These are phyloP conservation scores for Coelastrella sp. DNA, from an alignment of 139 green algal species.

Conservation along the genomic window DNA sequence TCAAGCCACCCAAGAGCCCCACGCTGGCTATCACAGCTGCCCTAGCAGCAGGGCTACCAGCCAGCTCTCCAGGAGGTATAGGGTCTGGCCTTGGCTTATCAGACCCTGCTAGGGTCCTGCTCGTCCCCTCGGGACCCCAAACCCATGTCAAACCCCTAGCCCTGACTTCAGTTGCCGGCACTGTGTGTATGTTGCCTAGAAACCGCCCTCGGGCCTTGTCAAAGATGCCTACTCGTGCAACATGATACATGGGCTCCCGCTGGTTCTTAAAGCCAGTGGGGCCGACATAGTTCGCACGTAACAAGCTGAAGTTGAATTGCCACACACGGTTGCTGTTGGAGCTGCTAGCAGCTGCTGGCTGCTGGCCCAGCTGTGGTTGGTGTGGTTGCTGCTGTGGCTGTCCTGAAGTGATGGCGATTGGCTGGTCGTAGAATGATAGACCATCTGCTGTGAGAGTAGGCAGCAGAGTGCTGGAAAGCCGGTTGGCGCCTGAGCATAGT, in stretches of 20 bases:
- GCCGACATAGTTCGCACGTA: neutral
- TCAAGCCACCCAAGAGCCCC: neutral
- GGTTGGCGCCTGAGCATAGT: neutral
- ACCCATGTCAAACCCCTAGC: constrained; percentile 6
- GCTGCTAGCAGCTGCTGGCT: neutral
- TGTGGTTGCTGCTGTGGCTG: neutral
- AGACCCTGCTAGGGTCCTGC: neutral
- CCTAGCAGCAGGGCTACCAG: neutral
- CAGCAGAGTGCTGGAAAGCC: constrained; percentile 14
- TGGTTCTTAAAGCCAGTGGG: neutral
- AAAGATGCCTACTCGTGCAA: constrained; percentile 25
- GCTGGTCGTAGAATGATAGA: neutral
- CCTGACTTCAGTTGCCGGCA: neutral
- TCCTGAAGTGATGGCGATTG: neutral
- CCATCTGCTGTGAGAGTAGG: constrained; percentile 2
- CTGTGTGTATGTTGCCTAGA: constrained; percentile 7
- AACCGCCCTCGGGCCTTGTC: neutral
- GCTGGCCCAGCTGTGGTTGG: neutral
- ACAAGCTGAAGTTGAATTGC: constrained; percentile 25
- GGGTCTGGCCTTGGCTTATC: neutral
- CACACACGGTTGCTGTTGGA: constrained; percentile 3
- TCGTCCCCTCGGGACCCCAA: neutral
- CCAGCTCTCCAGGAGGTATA: constrained; percentile 18
- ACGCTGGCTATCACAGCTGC: neutral
- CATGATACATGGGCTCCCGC: neutral